phyloP scores from a whole-genome alignment of 495 filamentous ascomycete species.

The Pyrenula massariospora region DNA sequence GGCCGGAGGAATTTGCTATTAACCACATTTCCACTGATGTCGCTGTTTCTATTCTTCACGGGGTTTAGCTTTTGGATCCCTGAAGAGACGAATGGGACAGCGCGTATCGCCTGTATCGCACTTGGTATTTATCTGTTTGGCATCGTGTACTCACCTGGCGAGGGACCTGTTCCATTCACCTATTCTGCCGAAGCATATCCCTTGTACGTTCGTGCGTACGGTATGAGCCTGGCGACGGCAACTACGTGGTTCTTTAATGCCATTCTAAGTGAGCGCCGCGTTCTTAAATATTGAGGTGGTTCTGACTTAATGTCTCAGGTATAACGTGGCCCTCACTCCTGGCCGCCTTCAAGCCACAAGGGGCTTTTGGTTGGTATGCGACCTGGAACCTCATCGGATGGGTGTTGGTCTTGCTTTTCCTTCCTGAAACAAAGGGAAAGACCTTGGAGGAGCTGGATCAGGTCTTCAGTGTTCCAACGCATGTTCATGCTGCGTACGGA shows the following conservation, averaged over 20 bases:
- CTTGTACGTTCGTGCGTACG: conserved; percentile 50
- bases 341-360: conserved; percentile 36
- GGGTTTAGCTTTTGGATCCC: conserved; percentile 47
- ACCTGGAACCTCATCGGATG: conserved; percentile 45
- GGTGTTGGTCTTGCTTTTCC: conserved; percentile 40
- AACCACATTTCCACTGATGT: conserved; percentile 52
- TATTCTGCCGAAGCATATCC: conserved; percentile 52
- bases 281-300: background rate
- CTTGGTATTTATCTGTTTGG: conserved; percentile 40
- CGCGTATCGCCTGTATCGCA: conserved; percentile 32
- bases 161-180: conserved; percentile 44
- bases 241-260: conserved; percentile 17
- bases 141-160: conserved; percentile 41
- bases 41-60: conserved; percentile 42
- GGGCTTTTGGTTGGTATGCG: conserved; percentile 53
- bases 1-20: conserved; percentile 51
- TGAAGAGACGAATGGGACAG: conserved; percentile 13
- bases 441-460: conserved; percentile 40
- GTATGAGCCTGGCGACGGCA: conserved; percentile 51
- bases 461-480: conserved; percentile 45
- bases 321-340: conserved; percentile 43
- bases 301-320: conserved; percentile 33
- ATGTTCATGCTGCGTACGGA: no score
- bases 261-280: background rate
- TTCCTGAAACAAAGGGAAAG: conserved; percentile 46